Conservation (phyloP, 192 early-diverging fungal species). For the Linnemannia elongata region DNA sequence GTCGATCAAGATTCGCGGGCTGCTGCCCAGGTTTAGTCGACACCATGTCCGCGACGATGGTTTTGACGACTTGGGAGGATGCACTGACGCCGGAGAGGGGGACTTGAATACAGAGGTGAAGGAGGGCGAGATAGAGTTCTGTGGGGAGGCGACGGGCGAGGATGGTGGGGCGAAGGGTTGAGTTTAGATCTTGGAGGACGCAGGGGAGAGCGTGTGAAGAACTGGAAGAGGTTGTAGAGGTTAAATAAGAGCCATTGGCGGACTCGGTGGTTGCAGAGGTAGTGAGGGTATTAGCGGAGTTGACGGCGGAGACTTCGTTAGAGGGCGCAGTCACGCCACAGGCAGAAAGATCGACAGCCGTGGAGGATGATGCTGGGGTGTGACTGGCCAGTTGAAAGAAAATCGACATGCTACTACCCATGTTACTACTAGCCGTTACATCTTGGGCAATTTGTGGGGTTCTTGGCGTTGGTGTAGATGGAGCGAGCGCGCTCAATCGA, state of each 20-base stretch:
- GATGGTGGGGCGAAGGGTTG: slow-evolving; percentile 6
- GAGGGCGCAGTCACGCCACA: not conserved
- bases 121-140: slow-evolving; percentile 41
- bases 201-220: not conserved
- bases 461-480: not conserved
- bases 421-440: no score
- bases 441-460: not conserved
- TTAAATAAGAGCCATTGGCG: no score
- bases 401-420: slow-evolving; percentile 13
- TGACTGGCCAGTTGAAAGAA: slow-evolving; percentile 33
- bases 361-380: not conserved
- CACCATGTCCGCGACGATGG: slow-evolving; percentile 37
- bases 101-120: slow-evolving; percentile 38
- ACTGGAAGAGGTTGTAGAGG: not conserved
- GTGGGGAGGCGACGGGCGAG: slow-evolving; percentile 31
- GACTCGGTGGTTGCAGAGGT: not conserved
- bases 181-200: slow-evolving; percentile 36
- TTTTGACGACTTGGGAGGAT: slow-evolving; percentile 31
- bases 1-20: slow-evolving; percentile 28
- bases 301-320: not conserved
- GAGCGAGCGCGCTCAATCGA: not conserved
- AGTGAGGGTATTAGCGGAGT: no score
- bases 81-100: slow-evolving; percentile 7
- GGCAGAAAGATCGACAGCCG: slow-evolving; percentile 10
- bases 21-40: slow-evolving; percentile 14